Conservation (phyloP, 2,329 filamentous ascomycete species). For the Emergomyces pasteurianus region DNA sequence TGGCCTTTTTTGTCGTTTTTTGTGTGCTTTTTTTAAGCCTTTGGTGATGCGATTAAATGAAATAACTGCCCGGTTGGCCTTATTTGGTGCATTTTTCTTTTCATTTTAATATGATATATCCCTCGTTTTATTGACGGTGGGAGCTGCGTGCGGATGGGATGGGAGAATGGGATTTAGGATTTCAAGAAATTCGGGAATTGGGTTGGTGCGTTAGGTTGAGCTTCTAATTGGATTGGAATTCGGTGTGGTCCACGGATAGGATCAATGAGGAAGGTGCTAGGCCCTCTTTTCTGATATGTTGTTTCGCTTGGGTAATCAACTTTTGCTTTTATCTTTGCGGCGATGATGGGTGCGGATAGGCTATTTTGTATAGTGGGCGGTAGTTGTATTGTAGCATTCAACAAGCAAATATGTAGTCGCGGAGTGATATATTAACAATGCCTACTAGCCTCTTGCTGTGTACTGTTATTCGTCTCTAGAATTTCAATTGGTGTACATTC, state of each 20-base stretch:
- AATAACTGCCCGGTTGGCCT: not conserved
- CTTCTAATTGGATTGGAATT: not conserved
- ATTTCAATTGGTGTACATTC: no score
- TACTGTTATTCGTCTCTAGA: not conserved
- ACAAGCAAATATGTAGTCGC: not conserved
- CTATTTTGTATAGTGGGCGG: not conserved
- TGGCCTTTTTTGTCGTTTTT: not conserved
- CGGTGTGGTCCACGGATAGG: not conserved
- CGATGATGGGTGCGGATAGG: not conserved
- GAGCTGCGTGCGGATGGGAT: not conserved
- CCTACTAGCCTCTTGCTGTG: not conserved
- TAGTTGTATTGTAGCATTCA: not conserved
- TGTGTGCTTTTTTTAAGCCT: not conserved
- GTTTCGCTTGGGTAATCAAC: not conserved
- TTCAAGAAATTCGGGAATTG: not conserved
- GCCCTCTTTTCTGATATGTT: not conserved
- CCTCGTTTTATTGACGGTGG: not conserved
- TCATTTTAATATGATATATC: not conserved
- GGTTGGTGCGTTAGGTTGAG: not conserved
- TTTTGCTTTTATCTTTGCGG: not conserved
- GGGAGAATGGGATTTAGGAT: not conserved
- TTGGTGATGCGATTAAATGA: not conserved
- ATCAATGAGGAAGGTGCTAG: not conserved
- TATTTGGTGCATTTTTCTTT: not conserved
- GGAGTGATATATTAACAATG: not conserved